Percentiles rank a stretch among this genome's conserved stretches.
These are phyloP conservation scores for Calycina marina DNA, from an alignment of 2,329 filamentous ascomycete genomes.

Conservation along the genomic window DNA sequence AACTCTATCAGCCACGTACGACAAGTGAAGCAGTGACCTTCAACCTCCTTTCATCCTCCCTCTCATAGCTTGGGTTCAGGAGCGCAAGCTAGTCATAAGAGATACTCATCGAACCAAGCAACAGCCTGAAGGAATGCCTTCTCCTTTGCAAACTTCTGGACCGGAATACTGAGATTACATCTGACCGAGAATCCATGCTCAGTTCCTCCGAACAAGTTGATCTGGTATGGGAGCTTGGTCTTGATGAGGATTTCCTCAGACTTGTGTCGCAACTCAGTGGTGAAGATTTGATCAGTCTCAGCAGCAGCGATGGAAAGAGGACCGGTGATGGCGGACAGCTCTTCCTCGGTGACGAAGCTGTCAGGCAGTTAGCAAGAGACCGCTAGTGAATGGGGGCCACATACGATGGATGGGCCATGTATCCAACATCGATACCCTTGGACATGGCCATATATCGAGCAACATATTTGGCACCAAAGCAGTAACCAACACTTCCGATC, in stretches of 20 bases:
- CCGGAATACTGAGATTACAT: slow-evolving; percentile 38
- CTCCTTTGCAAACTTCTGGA: slow-evolving; percentile 59
- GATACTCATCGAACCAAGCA: slow-evolving; percentile 56
- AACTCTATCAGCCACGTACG: too few relatives aligned
- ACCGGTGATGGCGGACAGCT: slow-evolving; percentile 49
- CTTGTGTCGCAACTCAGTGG: slow-evolving; percentile 45
- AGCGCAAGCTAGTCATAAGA: slow-evolving; percentile 25
- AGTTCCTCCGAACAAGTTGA: slow-evolving; percentile 59
- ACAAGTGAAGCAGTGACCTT: not conserved
- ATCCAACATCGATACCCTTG: slow-evolving; percentile 53
- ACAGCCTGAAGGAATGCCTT: slow-evolving; percentile 68
- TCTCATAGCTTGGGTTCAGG: not conserved
- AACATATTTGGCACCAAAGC: slow-evolving; percentile 66
- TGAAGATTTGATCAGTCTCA: slow-evolving; percentile 53
- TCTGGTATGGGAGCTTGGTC: slow-evolving; percentile 43
- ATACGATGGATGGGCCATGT: slow-evolving; percentile 55
- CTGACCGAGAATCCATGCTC: slow-evolving; percentile 64
- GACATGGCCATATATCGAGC: slow-evolving; percentile 45
- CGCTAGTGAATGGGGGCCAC: slow-evolving; percentile 3
- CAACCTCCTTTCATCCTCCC: not conserved
- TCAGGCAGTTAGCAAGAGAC: not conserved
- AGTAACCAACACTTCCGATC: slow-evolving; percentile 56
- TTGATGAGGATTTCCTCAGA: slow-evolving; percentile 48
- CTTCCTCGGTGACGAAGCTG: slow-evolving; percentile 49
- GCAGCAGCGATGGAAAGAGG: slow-evolving; percentile 45